phyloP scores from a whole-genome alignment of 2,329 filamentous ascomycete genomes.

The Setomelanomma holmii region DNA sequence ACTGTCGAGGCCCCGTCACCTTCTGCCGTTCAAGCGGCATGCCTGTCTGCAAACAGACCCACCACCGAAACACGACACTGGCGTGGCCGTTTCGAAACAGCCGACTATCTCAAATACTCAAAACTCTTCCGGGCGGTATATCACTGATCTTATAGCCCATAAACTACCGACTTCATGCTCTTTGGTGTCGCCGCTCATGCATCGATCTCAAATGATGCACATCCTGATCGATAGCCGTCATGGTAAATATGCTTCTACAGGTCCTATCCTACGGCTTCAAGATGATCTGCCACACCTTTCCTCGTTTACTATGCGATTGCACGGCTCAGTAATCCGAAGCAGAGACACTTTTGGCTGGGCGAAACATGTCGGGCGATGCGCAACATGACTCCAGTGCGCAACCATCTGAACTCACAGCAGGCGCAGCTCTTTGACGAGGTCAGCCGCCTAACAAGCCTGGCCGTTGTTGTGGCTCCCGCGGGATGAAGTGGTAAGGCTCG shows the following conservation, averaged over 20 bases:
- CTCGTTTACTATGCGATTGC: no score
- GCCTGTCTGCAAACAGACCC: constrained; percentile 1
- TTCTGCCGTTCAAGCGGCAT: neutral
- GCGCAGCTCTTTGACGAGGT: no score
- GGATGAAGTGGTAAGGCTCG: neutral
- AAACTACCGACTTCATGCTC: constrained; percentile 7
- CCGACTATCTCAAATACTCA: no score
- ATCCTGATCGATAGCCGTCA: neutral
- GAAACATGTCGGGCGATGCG: neutral
- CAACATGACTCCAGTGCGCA: neutral
- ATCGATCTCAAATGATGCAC: neutral
- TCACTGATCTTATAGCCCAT: neutral
- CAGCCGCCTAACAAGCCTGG: no score
- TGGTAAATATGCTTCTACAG: neutral
- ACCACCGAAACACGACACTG: constrained; percentile 1
- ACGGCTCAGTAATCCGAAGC: no score
- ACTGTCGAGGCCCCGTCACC: neutral
- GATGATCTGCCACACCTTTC: no score
- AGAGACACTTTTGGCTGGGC: no score
- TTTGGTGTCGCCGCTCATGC: constrained; percentile 1
- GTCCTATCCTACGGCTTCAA: neutral
- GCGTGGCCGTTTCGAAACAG: constrained; percentile 17
- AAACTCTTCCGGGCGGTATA: constrained; percentile 2
- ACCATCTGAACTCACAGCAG: no score
- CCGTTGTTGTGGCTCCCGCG: neutral